Conservation (phyloP, 352 stramenopile species). For the Phytophthora quininea region DNA sequence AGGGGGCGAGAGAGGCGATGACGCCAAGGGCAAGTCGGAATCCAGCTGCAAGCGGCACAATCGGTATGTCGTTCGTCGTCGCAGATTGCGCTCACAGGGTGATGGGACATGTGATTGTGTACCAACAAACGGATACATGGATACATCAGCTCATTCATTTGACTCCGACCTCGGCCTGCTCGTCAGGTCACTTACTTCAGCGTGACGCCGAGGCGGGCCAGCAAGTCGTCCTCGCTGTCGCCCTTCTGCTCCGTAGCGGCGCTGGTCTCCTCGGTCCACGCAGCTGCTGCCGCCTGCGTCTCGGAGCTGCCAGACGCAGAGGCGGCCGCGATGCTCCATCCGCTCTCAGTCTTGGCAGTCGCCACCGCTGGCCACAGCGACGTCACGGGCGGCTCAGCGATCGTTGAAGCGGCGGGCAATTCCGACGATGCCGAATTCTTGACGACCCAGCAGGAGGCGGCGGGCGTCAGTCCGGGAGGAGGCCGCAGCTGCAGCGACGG, state of each 20-base stretch:
- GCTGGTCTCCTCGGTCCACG: background rate
- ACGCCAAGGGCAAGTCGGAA: constrained; percentile 28
- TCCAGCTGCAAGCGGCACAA: constrained; percentile 17
- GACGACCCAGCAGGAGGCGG: constrained; percentile 36
- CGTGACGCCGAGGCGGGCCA: constrained; percentile 34
- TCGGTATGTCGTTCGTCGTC: background rate
- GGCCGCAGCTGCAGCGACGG: constrained; percentile 14
- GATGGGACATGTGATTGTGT: background rate
- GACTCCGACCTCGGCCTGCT: background rate
- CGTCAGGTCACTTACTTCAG: constrained; percentile 5
- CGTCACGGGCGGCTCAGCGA: constrained; percentile 38
- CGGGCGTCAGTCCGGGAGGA: constrained; percentile 28
- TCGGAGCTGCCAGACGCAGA: background rate
- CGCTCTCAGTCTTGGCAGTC: constrained; percentile 19
- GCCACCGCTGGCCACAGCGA: constrained; percentile 36
- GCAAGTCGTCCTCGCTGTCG: constrained; percentile 27
- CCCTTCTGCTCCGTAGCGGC: constrained; percentile 15
- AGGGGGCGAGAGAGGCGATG: constrained; percentile 3
- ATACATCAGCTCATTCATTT: background rate
- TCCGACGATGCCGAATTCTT: constrained; percentile 29
- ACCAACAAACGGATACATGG: too few relatives aligned
- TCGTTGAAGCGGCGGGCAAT: constrained; percentile 20
- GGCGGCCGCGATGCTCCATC: constrained; percentile 21
- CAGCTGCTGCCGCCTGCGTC: constrained; percentile 23
- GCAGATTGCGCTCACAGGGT: background rate